Conservation (phyloP, 805 yeast species). For the Nakazawaea molendinolei region DNA sequence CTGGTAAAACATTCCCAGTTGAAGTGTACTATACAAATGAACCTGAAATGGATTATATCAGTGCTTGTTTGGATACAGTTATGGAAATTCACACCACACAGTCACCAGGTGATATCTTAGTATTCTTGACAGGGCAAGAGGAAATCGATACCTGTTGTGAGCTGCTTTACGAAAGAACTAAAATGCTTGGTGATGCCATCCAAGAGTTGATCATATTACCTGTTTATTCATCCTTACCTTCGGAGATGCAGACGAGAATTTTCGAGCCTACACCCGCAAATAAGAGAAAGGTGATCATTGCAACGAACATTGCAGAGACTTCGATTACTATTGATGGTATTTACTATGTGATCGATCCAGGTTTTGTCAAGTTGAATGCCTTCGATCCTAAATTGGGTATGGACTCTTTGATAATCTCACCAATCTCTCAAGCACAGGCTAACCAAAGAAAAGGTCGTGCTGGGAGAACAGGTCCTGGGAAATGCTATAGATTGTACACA, state of each 20-base stretch:
- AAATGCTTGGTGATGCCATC: slow-evolving; percentile 51
- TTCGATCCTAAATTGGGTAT: slow-evolving; percentile 86
- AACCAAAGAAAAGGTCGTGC: slow-evolving; percentile 96
- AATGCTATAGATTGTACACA: slow-evolving; percentile 87
- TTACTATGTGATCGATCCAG: slow-evolving; percentile 88
- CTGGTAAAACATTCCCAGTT: slow-evolving; percentile 90
- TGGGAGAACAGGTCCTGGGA: slow-evolving; percentile 95
- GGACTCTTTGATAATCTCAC: slow-evolving; percentile 78
- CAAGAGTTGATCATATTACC: slow-evolving; percentile 74
- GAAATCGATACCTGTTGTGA: slow-evolving; percentile 91
- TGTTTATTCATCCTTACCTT: slow-evolving; percentile 85
- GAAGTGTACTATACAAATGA: slow-evolving; percentile 72
- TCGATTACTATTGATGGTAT: slow-evolving; percentile 95
- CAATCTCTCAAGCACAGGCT: slow-evolving; percentile 93
- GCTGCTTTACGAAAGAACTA: slow-evolving; percentile 56
- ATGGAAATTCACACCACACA: slow-evolving; percentile 81
- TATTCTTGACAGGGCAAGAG: slow-evolving; percentile 86
- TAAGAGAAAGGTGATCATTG: slow-evolving; percentile 82
- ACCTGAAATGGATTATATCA: slow-evolving; percentile 83
- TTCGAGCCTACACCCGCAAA: slow-evolving; percentile 85
- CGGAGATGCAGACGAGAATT: slow-evolving; percentile 82
- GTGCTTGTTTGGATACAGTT: slow-evolving; percentile 77
- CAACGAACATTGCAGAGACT: slow-evolving; percentile 96
- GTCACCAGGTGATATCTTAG: slow-evolving; percentile 72
- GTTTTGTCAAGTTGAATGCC: slow-evolving; percentile 85